Evolutionary conservation across 2,329 filamentous ascomycete genomes (phyloP).

Genomic region (Penicillium italicum): DNA sequence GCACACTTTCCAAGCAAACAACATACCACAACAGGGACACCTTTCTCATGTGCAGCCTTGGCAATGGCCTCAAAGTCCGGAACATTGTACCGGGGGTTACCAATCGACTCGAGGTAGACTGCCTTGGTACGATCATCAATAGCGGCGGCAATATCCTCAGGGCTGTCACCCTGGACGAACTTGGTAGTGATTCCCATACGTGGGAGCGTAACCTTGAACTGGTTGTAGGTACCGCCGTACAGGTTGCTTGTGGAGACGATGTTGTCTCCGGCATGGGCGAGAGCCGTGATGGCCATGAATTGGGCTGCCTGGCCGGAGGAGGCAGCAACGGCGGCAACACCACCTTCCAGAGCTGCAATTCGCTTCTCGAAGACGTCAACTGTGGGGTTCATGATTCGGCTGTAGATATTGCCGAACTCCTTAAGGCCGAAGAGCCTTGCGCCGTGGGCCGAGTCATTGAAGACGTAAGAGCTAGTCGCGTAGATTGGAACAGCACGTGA

Average conservation of each 20-base stretch:
- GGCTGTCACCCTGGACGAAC: conserved; percentile 77
- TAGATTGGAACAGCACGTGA: conserved; percentile 94
- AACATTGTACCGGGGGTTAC: conserved; percentile 90
- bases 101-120: conserved; percentile 86
- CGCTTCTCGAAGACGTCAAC: conserved; percentile 96
- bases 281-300: conserved; percentile 80
- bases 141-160: conserved; percentile 71
- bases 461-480: conserved; percentile 85
- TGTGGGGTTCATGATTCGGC: conserved; percentile 92
- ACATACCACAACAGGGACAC: conserved; percentile 60
- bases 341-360: conserved; percentile 91
- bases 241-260: conserved; percentile 87
- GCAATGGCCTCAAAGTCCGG: conserved; percentile 86
- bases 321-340: conserved; percentile 78
- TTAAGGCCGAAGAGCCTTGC: conserved; percentile 94
- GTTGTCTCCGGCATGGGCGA: conserved; percentile 88
- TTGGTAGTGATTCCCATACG: conserved; percentile 85
- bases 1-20: neutral
- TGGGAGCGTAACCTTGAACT: conserved; percentile 86
- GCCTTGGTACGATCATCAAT: conserved; percentile 95
- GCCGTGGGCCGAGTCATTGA: conserved; percentile 94
- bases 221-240: conserved; percentile 95
- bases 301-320: conserved; percentile 87
- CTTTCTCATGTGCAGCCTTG: conserved; percentile 69
- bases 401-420: conserved; percentile 97